Percentiles rank a stretch among this genome's conserved stretches.
Evolutionary conservation across 345 rosid species (phyloP).

Genomic region (Eucalyptus regnans): DNA sequence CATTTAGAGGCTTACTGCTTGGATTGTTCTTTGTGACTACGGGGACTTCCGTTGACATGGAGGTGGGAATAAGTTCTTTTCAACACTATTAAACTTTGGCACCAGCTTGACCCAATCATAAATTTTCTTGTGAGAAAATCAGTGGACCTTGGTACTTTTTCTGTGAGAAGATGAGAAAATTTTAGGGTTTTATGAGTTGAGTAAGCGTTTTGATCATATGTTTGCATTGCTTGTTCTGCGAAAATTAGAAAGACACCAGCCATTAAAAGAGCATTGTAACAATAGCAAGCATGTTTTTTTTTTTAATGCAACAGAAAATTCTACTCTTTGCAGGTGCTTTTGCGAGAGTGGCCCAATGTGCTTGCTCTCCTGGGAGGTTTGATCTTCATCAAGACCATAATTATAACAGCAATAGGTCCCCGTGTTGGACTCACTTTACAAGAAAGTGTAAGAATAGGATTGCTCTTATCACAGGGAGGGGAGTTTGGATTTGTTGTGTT

Average conservation of each 20-base stretch:
- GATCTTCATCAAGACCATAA: constrained; percentile 79
- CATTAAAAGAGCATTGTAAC: not conserved
- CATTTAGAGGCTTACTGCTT: constrained; percentile 92
- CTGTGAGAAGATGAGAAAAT: not conserved
- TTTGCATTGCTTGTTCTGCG: not conserved
- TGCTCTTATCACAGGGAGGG: constrained; percentile 96
- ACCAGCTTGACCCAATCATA: not conserved
- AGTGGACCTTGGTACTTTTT: not conserved
- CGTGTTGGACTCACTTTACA: constrained; percentile 83
- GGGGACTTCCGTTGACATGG: constrained; percentile 90
- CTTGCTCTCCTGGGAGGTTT: constrained; percentile 87
- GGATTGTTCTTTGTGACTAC: constrained; percentile 95
- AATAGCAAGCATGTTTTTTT: not conserved
- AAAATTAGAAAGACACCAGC: not conserved
- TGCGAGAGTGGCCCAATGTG: constrained; percentile 92
- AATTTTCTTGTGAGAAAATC: not conserved
- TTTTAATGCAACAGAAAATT: not conserved
- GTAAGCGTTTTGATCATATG: not conserved
- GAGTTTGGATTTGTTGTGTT: constrained; percentile 95
- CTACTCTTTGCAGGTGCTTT: constrained; percentile 46
- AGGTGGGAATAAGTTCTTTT: constrained; percentile 29
- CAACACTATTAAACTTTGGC: not conserved
- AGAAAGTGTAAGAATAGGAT: constrained; percentile 89
- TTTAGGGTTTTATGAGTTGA: not conserved
- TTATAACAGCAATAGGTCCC: constrained; percentile 84